Conservation (phyloP, 2,329 filamentous ascomycete species). For the Coniochaeta ligniaria region DNA sequence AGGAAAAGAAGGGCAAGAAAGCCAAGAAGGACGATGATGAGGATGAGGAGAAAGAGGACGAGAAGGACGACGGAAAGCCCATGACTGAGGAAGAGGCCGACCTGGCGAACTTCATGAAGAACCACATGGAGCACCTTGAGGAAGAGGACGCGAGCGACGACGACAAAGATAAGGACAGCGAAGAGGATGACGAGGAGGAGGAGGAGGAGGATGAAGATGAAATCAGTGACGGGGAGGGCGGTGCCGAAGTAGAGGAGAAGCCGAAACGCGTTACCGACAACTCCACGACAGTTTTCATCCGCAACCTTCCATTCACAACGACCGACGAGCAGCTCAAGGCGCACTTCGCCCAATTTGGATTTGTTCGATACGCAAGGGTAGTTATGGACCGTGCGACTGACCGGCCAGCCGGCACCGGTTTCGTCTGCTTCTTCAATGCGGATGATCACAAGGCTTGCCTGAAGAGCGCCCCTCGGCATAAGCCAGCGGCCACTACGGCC, state of each 20-base stretch:
- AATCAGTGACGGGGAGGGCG: constrained; percentile 33
- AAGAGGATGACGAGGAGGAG: constrained; percentile 26
- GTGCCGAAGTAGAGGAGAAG: constrained; percentile 27
- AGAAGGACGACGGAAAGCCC: constrained; percentile 20
- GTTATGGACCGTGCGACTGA: constrained; percentile 83
- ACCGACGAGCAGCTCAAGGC: constrained; percentile 75
- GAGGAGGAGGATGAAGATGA: constrained; percentile 35
- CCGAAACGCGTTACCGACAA: constrained; percentile 48
- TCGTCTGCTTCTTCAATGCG: constrained; percentile 81
- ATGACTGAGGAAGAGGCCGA: constrained; percentile 30
- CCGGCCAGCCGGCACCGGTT: constrained; percentile 83
- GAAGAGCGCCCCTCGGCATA: constrained; percentile 60
- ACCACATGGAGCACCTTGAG: constrained; percentile 49
- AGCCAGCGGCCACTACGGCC: constrained; percentile 36
- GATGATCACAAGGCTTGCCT: constrained; percentile 73
- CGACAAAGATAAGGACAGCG: constrained; percentile 27
- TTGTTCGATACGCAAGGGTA: constrained; percentile 82
- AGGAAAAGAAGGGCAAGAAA: constrained; percentile 29
- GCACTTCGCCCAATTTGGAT: constrained; percentile 84
- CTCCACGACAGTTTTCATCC: constrained; percentile 78
- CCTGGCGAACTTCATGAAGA: constrained; percentile 50
- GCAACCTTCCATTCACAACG: constrained; percentile 86
- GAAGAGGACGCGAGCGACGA: constrained; percentile 47
- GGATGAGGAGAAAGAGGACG: constrained; percentile 18
- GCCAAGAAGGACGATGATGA: constrained; percentile 28